Conservation (phyloP, 306 rosid species). For the Cicer arietinum region DNA sequence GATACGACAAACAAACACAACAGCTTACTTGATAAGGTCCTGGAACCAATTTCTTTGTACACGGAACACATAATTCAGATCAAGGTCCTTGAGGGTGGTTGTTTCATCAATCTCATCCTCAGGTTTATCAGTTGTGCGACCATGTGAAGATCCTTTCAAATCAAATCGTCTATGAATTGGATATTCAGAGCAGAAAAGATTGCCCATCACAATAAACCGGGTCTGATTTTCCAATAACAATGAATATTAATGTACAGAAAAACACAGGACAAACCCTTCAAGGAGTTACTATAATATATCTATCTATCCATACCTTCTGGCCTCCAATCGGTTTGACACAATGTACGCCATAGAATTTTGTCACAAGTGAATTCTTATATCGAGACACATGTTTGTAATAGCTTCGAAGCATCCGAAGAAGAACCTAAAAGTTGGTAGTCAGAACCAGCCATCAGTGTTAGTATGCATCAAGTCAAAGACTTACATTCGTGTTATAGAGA, state of each 20-base stretch:
- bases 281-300: conserved; percentile 13
- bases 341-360: conserved; percentile 93
- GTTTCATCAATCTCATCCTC: conserved; percentile 97
- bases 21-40: conserved; percentile 78
- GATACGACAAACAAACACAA: not conserved
- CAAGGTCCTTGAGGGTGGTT: conserved; percentile 96
- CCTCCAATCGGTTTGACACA: conserved; percentile 98
- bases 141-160: conserved; percentile 96
- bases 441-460: conserved; percentile 35
- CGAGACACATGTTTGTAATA: conserved; percentile 71
- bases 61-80: conserved; percentile 90
- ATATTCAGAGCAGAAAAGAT: conserved; percentile 96
- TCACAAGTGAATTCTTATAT: conserved; percentile 88
- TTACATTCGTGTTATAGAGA: not conserved
- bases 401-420: conserved; percentile 93
- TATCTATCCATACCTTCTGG: conserved; percentile 70
- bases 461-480: not conserved
- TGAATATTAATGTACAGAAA: conserved; percentile 24
- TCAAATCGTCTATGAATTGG: conserved; percentile 94
- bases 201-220: conserved; percentile 98
- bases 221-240: conserved; percentile 59
- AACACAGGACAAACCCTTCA: conserved; percentile 16
- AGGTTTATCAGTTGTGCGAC: conserved; percentile 89
- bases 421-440: conserved; percentile 64
- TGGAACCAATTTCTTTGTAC: conserved; percentile 76